phyloP scores from a whole-genome alignment of 257 asterid species.

The Nicotiana paniculata region DNA sequence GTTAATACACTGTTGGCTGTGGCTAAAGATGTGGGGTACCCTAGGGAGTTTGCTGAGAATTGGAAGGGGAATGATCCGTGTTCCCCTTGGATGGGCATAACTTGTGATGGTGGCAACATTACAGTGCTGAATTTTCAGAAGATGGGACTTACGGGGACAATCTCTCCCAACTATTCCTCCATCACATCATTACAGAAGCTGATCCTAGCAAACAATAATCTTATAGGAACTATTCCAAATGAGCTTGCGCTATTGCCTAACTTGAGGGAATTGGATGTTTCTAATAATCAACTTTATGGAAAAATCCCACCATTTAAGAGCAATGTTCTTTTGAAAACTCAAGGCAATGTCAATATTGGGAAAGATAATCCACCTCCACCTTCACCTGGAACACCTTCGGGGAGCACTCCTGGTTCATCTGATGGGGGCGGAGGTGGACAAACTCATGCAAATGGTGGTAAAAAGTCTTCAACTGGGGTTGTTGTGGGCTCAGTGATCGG shows the following conservation, averaged over 20 bases:
- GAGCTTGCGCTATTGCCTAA: conserved; percentile 5
- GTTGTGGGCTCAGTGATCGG: conserved; percentile 12
- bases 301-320: conserved; percentile 9
- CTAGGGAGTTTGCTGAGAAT: conserved; percentile 7
- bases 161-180: conserved; percentile 4
- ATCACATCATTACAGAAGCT: conserved; percentile 1
- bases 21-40: conserved; percentile 11
- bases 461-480: conserved; percentile 1
- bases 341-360: conserved; percentile 15
- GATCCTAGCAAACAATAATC: conserved; percentile 9
- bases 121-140: conserved; percentile 14
- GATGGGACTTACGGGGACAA: conserved; percentile 13
- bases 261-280: conserved; percentile 8
- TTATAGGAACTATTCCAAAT: conserved; percentile 10
- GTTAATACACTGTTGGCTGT: conserved; percentile 11
- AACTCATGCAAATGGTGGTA: neutral
- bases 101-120: conserved; percentile 8
- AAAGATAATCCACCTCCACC: conserved; percentile 4
- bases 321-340: conserved; percentile 1
- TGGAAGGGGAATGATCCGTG: conserved; percentile 21
- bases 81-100: conserved; percentile 5
- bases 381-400: conserved; percentile 1
- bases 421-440: conserved; percentile 4
- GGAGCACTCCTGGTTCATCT: neutral
- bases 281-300: conserved; percentile 14